These are phyloP conservation scores for Bacterosira constricta DNA, from an alignment of 108 stramenopile genomes.

Conservation along the genomic window DNA sequence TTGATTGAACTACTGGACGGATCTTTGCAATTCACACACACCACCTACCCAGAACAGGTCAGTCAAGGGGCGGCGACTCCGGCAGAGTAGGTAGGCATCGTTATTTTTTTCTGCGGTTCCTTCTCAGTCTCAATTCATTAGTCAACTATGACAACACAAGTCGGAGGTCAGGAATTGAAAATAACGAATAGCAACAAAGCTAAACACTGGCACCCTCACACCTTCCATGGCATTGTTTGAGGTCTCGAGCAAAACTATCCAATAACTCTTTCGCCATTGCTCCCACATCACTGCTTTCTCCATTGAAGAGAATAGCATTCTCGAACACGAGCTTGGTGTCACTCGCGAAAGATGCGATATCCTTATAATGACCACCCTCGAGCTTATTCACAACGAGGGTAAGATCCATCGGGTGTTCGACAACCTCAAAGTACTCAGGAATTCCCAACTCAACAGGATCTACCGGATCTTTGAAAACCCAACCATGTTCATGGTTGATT, in stretches of 20 bases:
- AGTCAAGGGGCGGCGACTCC: no score
- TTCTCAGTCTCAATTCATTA: no score
- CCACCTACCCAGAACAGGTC: no score
- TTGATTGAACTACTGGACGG: no score
- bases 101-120: no score
- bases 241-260: conserved; percentile 62
- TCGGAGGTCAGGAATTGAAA: no score
- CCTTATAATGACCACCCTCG: conserved; percentile 73
- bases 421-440: conserved; percentile 95
- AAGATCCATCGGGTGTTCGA: conserved; percentile 88
- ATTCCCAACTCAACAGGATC: conserved; percentile 93
- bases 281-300: conserved; percentile 82
- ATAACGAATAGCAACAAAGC: no score
- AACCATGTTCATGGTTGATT: conserved; percentile 81
- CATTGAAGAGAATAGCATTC: conserved; percentile 90
- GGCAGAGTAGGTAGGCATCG: no score
- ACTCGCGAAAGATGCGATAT: conserved; percentile 64
- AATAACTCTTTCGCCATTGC: conserved; percentile 74
- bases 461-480: conserved; percentile 93
- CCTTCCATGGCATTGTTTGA: conserved; percentile 37
- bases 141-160: no score
- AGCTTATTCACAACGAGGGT: conserved; percentile 76
- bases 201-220: background rate
- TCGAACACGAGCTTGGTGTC: conserved; percentile 83
- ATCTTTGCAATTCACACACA: no score